These are phyloP conservation scores for Corynascus novoguineensis DNA, from an alignment of 495 filamentous ascomycete species.

Conservation along the genomic window DNA sequence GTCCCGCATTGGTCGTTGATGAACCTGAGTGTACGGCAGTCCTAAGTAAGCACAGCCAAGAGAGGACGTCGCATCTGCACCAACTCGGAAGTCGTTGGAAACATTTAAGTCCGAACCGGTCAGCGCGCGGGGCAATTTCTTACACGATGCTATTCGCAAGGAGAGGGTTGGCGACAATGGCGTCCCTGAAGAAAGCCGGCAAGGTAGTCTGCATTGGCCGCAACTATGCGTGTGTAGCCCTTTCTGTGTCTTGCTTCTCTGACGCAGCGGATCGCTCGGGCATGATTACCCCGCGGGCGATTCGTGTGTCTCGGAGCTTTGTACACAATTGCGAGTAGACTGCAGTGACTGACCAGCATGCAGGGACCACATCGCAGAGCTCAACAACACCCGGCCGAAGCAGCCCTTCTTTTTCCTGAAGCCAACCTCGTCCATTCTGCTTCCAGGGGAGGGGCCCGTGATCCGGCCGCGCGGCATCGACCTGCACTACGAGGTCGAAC, in stretches of 20 bases:
- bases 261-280: neutral
- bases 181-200: conserved; percentile 61
- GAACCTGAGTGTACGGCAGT: too few relatives aligned
- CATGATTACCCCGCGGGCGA: neutral
- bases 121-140: conserved; percentile 4
- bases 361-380: conserved; percentile 90
- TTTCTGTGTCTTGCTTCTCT: conserved; percentile 4
- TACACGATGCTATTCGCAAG: conserved; percentile 37
- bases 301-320: neutral
- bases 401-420: conserved; percentile 99
- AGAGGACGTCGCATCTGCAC: too few relatives aligned
- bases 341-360: conserved; percentile 19
- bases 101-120: neutral
- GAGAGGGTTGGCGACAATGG: conserved; percentile 48
- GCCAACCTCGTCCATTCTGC: conserved; percentile 74
- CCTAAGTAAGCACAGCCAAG: too few relatives aligned
- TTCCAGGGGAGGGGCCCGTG: conserved; percentile 72
- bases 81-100: neutral
- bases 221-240: conserved; percentile 79
- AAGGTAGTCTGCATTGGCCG: conserved; percentile 97
- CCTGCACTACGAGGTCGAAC: conserved; percentile 93
- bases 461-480: conserved; percentile 74
- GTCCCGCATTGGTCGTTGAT: conserved; percentile 7
- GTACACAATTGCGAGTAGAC: too few relatives aligned
- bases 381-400: conserved; percentile 77